These are phyloP conservation scores for Monosporozyma servazzii DNA, from an alignment of 805 yeast genomes.

Conservation along the genomic window DNA sequence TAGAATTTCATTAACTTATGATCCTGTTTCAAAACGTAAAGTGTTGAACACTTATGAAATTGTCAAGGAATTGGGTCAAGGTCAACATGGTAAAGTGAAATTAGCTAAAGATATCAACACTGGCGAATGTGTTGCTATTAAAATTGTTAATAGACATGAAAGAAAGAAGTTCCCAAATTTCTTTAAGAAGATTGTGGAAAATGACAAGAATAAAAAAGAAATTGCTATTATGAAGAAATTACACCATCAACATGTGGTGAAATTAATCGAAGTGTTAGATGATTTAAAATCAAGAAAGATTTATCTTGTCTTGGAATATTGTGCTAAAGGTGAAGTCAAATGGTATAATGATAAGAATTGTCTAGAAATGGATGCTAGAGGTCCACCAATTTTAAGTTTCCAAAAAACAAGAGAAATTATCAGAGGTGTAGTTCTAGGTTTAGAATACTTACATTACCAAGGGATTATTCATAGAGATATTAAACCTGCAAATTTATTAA, in stretches of 20 bases:
- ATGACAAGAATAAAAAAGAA: conserved; percentile 74
- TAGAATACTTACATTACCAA: conserved; percentile 84
- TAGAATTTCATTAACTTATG: conserved; percentile 73
- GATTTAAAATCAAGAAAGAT: conserved; percentile 78
- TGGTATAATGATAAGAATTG: conserved; percentile 49
- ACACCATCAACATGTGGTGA: conserved; percentile 84
- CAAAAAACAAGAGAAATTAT: conserved; percentile 61
- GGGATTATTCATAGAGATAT: conserved; percentile 93
- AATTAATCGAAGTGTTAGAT: conserved; percentile 78
- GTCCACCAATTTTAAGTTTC: conserved; percentile 62
- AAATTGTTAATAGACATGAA: conserved; percentile 73
- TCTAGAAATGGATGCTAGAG: conserved; percentile 32
- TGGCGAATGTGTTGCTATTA: conserved; percentile 73
- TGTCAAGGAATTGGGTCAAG: conserved; percentile 77
- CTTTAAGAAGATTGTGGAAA: conserved; percentile 38
- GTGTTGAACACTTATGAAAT: conserved; percentile 87
- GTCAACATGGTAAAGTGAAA: conserved; percentile 98
- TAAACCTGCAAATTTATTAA: conserved; percentile 85
- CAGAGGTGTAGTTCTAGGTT: conserved; percentile 77
- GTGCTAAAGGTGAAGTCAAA: conserved; percentile 83
- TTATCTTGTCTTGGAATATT: conserved; percentile 80
- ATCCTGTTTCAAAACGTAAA: conserved; percentile 76
- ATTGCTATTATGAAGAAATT: conserved; percentile 93
- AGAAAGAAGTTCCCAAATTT: conserved; percentile 14
- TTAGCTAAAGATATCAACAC: conserved; percentile 66